Evolutionary conservation across 768 basidiomycete species (phyloP).

Genomic region (Leccinum uliginosum): DNA sequence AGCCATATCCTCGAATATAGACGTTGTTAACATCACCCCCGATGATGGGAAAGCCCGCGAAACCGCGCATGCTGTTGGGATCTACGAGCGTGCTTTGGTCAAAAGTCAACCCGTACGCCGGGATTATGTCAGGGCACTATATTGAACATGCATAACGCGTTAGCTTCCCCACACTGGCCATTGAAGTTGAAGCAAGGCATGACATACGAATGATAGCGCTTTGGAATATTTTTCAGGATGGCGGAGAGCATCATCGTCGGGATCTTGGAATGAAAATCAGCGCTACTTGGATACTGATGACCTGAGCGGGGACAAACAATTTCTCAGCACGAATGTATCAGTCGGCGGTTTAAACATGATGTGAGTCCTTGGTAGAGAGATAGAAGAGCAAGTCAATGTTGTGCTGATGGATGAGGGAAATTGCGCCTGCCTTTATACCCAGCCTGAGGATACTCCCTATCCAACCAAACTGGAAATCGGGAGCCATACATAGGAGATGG

Average conservation of each 20-base stretch:
- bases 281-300: neutral
- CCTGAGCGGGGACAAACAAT: neutral
- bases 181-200: neutral
- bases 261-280: neutral
- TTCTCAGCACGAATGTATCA: neutral
- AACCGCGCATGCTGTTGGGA: neutral
- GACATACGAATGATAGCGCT: neutral
- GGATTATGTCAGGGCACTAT: neutral
- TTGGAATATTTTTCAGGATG: neutral
- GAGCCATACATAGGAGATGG: too few species aligned
- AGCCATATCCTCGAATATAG: neutral
- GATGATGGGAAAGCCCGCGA: neutral
- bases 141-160: neutral
- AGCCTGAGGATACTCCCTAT: neutral
- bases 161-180: neutral
- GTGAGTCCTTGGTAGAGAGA: neutral
- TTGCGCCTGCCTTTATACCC: constrained; percentile 2
- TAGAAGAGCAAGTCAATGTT: neutral
- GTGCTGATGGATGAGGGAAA: neutral
- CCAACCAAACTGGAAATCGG: neutral
- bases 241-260: neutral
- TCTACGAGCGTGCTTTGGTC: neutral
- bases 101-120: neutral
- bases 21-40: neutral
- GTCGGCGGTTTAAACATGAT: neutral